Base-by-base conservation (phyloP, 208 protist genomes). In the Leishmania martiniquensis region DNA sequence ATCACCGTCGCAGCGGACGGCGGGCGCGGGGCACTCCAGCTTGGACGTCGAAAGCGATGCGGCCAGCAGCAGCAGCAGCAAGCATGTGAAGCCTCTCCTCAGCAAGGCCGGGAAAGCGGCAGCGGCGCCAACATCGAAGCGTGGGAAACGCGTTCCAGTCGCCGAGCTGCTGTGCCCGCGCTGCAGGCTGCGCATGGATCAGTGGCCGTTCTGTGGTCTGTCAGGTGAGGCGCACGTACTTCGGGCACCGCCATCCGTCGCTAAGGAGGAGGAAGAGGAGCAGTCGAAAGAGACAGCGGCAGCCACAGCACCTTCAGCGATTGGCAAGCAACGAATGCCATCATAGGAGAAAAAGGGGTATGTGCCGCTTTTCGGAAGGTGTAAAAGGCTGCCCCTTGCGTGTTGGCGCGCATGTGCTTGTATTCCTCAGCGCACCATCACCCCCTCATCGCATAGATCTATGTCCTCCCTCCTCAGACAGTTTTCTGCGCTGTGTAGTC, bases 131-230 rank as follows among this genome's bases (percentile, higher is more conserved):
- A 25, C 71, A 25, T 29, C 63, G 0, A 82, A 62, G 42, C 29
- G 59, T 37, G 70, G 42, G 75, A 37, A 39, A 22, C 81, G 71
- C 22, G 37, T 45, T 10, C 45, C 57, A 12, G 78, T 73, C 47
- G 68, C 70, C 17, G 59, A 76, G 3, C 76, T 82, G 39, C 25
- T 87, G 51, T 93, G 89, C 67, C 69, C 69, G 20, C 76, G 59
- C 39, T 93, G 89, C 65, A 86, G 84, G 22, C 80, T 93, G 49
- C 79, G 76, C 54, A 83, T 85, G 75, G 68, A 82, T n/a, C 81
- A 93, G 32, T 93, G 89, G 89, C 82, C 83, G 0, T 93, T 87
- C 78, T 93, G 89, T 63, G 89, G 89, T 20, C 42, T 93, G 15
- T 85, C 86, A 7, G 90, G 87, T 49, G 85, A 90, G 17, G 62